Evolutionary conservation across 495 filamentous ascomycete species (phyloP).

Genomic region (Evansstolkia leycettana): DNA sequence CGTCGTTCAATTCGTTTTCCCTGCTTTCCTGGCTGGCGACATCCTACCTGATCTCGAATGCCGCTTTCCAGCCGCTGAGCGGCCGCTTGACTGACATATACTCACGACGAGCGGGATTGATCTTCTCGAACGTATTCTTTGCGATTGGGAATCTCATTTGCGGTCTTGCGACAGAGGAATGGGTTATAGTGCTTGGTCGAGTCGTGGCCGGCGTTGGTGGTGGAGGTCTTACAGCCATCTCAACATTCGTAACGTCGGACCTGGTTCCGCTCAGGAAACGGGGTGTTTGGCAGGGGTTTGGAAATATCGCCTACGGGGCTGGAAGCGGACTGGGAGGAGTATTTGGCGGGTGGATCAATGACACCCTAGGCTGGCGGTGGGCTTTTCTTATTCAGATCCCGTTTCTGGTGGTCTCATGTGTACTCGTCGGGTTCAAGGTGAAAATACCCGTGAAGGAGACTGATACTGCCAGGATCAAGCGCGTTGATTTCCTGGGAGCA

Average conservation of each 20-base stretch:
- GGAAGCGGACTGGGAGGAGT: constrained; percentile 46
- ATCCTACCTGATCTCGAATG: constrained; percentile 82
- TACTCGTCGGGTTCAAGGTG: constrained; percentile 55
- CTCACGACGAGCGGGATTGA: constrained; percentile 59
- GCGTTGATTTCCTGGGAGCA: constrained; percentile 79
- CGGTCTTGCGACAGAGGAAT: constrained; percentile 58
- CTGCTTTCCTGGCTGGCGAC: constrained; percentile 84
- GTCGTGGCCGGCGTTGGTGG: constrained; percentile 79
- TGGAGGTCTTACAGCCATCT: constrained; percentile 70
- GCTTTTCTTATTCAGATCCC: constrained; percentile 81
- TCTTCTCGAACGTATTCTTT: constrained; percentile 74
- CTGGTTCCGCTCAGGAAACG: constrained; percentile 71
- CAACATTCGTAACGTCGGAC: constrained; percentile 71
- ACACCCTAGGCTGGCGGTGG: constrained; percentile 58
- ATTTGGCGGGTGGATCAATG: constrained; percentile 76
- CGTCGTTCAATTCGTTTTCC: constrained; percentile 71
- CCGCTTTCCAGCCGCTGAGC: constrained; percentile 73
- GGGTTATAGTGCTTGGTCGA: constrained; percentile 65
- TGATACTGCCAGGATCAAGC: constrained; percentile 39
- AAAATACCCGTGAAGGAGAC: constrained; percentile 65
- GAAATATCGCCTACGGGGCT: constrained; percentile 68
- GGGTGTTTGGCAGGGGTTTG: constrained; percentile 76
- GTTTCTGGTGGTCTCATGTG: constrained; percentile 44
- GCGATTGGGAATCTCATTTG: constrained; percentile 75
- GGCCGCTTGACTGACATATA: constrained; percentile 87